A percentile compares a stretch with the other conserved stretches of the same genome.
These are phyloP conservation scores for Pistacia vera DNA, from an alignment of 345 rosid species.

Conservation along the genomic window DNA sequence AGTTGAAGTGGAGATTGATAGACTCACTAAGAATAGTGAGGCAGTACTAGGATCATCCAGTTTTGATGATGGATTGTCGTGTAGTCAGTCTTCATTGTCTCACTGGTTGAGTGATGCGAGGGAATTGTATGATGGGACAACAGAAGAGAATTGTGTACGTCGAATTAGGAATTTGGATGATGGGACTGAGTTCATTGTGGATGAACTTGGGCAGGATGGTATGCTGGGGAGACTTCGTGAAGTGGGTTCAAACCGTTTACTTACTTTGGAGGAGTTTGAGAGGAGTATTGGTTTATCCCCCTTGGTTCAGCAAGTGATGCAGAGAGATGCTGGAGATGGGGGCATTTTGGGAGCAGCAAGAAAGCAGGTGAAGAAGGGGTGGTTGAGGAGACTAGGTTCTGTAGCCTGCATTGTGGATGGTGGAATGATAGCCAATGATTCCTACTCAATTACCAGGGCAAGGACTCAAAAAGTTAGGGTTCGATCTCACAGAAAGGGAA, in stretches of 20 bases:
- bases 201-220: slow-evolving; percentile 36
- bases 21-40: slow-evolving; percentile 37
- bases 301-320: slow-evolving; percentile 32
- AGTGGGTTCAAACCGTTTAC: slow-evolving; percentile 29
- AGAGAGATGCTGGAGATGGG: slow-evolving; percentile 21
- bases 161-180: slow-evolving; percentile 41
- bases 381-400: slow-evolving; percentile 46
- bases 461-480: slow-evolving; percentile 29
- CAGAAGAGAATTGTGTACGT: slow-evolving; percentile 28
- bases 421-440: slow-evolving; percentile 18
- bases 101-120: slow-evolving; percentile 25
- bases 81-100: slow-evolving; percentile 30
- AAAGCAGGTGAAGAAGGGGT: slow-evolving; percentile 32
- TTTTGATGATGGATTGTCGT: slow-evolving; percentile 26
- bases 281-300: slow-evolving; percentile 37
- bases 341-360: slow-evolving; percentile 7
- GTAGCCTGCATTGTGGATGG: slow-evolving; percentile 36
- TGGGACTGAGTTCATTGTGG: slow-evolving; percentile 36
- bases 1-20: slow-evolving; percentile 32
- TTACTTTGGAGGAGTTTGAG: slow-evolving; percentile 33
- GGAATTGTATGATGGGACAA: slow-evolving; percentile 29
- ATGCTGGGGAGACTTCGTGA: slow-evolving; percentile 26
- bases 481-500: slow-evolving; percentile 28
- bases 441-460: slow-evolving; percentile 4
- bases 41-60: slow-evolving; percentile 34